Base-by-base conservation (phyloP, 257 asterid genomes). In the Agastache rugosa region DNA sequence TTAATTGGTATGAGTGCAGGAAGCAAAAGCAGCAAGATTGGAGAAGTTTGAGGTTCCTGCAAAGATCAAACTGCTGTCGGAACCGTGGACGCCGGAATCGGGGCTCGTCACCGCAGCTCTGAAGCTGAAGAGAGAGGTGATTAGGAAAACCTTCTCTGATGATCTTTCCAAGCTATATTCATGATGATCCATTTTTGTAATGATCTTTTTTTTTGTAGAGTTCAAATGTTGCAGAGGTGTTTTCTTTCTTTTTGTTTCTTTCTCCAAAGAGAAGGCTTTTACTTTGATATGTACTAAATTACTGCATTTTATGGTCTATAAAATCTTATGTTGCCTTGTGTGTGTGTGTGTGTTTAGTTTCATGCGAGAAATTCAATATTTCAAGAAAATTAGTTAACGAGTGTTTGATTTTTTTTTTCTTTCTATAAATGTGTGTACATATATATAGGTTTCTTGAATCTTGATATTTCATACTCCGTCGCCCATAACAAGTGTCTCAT, bases 41-140 rank as follows among this genome's bases (percentile, higher is more conserved):
- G 97, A 94, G 85, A 94, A 85, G 80, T 91, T 86, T 44, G 98
- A 91, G 82, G 80, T 80, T 60, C 98, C 98, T 53, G 90, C 88
- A 41, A 90, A 83, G 90, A 89, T 94, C 81, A 88, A 91, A 75
- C 41, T 94, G 79, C 73, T 94, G 69, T 75, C 97, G 0, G 97
- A 94, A 35, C 84, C 94, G 1, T 94, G 98, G 98, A 91, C 97
- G 20, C 97, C 97, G 1, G 98, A 94, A 77, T 88, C 95, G 5
- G 98, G 97, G 41, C 91, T 94, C 71, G 97, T 94, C 31, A 94
- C 98, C 8, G 92, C 97, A 31, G 97, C 98, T 64, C 87, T 94
- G 59, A 94, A 94, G 87, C 82, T 94, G 67, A 94, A 88, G 88
- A 89, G 97, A 78, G 98, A 91, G 72, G 87, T 76, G 68, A 81